These are phyloP conservation scores for Gillenia trifoliata DNA, from an alignment of 306 rosid genomes.

Conservation along the genomic window DNA sequence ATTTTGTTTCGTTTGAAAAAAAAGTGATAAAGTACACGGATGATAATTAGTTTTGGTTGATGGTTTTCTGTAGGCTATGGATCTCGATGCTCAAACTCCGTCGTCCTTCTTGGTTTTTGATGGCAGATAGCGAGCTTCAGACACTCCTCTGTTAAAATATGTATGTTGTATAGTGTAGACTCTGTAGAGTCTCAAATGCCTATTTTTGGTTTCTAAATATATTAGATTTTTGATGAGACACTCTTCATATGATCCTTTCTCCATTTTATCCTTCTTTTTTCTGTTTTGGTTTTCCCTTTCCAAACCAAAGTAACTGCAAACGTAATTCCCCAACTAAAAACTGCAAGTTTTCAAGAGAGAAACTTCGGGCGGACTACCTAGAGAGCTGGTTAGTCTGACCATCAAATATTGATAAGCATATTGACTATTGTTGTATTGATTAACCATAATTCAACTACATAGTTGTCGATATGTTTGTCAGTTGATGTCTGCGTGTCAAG, in stretches of 20 bases:
- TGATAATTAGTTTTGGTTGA: conserved; percentile 14
- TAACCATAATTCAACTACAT: too few species aligned
- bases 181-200: conserved; percentile 10
- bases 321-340: too few species aligned
- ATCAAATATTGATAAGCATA: too few species aligned
- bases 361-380: too few species aligned
- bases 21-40: neutral
- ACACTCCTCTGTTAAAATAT: conserved; percentile 5
- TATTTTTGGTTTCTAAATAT: neutral
- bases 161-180: conserved; percentile 17
- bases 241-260: neutral
- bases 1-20: neutral
- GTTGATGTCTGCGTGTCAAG: too few species aligned
- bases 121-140: conserved; percentile 39
- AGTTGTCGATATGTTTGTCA: too few species aligned
- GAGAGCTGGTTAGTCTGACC: too few species aligned
- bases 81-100: conserved; percentile 45
- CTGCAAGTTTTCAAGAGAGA: too few species aligned
- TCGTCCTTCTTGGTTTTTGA: conserved; percentile 47
- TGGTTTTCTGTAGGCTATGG: conserved; percentile 44
- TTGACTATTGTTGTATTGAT: too few species aligned
- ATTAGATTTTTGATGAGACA: neutral
- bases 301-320: too few species aligned
- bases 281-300: too few species aligned
- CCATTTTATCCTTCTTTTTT: too few species aligned